Percentiles rank a stretch among this genome's conserved stretches.
These are phyloP conservation scores for Penicillium sp. DNA, from an alignment of 2,329 filamentous ascomycete genomes.

Conservation along the genomic window DNA sequence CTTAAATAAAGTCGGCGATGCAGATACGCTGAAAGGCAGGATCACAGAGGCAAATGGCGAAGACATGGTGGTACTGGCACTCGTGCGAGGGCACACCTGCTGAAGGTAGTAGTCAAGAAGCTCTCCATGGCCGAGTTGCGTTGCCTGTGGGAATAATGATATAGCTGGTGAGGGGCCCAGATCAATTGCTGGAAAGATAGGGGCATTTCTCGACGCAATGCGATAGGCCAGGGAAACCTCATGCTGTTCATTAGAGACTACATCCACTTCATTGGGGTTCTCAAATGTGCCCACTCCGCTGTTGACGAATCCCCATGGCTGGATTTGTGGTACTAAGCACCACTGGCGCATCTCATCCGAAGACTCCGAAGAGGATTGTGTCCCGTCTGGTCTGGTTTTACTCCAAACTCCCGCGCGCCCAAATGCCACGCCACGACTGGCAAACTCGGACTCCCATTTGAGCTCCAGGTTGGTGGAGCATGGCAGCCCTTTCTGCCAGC, in stretches of 20 bases:
- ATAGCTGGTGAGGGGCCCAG: conserved; percentile 17
- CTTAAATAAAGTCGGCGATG: conserved; percentile 39
- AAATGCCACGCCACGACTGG: conserved; percentile 44
- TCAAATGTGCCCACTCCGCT: conserved; percentile 31
- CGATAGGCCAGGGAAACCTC: conserved; percentile 9
- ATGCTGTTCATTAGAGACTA: conserved; percentile 25
- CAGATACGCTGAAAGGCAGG: conserved; percentile 40
- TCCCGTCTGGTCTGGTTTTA: conserved; percentile 26
- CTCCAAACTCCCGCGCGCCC: conserved; percentile 46
- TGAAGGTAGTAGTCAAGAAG: conserved; percentile 44
- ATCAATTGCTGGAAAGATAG: background rate
- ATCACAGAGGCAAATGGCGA: conserved; percentile 44
- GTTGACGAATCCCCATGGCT: conserved; percentile 36
- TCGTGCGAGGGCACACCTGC: conserved; percentile 43
- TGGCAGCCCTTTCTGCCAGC: conserved; percentile 34
- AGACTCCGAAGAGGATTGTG: conserved; percentile 16
- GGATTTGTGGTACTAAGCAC: conserved; percentile 28
- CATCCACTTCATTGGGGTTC: conserved; percentile 26
- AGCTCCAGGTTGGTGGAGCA: conserved; percentile 40
- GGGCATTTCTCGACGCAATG: background rate
- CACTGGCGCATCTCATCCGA: conserved; percentile 26
- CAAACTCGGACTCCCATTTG: conserved; percentile 44
- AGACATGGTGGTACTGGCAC: conserved; percentile 33
- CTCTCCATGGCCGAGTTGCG: conserved; percentile 28
- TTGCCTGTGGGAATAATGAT: conserved; percentile 32